These are phyloP conservation scores for Diaporthe ilicicola DNA, from an alignment of 2,329 filamentous ascomycete genomes.

Conservation along the genomic window DNA sequence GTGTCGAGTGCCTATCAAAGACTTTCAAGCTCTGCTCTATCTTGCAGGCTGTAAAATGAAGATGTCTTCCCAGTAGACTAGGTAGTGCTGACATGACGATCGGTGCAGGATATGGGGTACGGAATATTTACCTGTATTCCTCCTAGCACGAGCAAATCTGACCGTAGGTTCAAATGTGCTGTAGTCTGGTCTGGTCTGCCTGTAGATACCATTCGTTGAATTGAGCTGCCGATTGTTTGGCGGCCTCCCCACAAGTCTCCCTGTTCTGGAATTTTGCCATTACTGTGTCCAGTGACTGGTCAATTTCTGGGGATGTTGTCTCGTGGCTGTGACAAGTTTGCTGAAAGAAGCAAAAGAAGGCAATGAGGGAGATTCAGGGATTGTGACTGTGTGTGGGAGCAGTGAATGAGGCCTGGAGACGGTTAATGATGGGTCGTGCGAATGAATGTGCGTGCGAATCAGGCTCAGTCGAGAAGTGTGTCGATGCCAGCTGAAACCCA, in stretches of 20 bases:
- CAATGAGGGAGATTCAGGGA: background rate
- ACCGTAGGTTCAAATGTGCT: background rate
- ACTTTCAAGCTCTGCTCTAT: background rate
- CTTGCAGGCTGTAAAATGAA: background rate
- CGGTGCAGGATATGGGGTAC: background rate
- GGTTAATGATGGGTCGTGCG: background rate
- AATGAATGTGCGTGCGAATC: background rate
- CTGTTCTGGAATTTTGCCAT: background rate
- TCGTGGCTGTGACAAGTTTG: background rate
- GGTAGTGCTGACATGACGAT: conserved; percentile 10
- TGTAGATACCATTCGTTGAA: background rate
- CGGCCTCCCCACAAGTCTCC: background rate
- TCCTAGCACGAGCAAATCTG: conserved; percentile 1
- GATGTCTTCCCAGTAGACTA: background rate
- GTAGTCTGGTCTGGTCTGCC: background rate
- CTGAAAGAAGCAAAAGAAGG: background rate
- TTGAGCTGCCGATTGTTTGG: background rate
- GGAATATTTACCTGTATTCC: conserved; percentile 2
- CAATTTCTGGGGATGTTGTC: background rate
- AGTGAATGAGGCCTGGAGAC: conserved; percentile 3
- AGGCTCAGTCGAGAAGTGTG: background rate
- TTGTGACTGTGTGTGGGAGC: background rate
- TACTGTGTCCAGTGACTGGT: no score
- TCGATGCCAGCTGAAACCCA: conserved; percentile 22
- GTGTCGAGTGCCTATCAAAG: background rate